Conservation (phyloP, 2,329 filamentous ascomycete species). For the Alternaria arborescens region DNA sequence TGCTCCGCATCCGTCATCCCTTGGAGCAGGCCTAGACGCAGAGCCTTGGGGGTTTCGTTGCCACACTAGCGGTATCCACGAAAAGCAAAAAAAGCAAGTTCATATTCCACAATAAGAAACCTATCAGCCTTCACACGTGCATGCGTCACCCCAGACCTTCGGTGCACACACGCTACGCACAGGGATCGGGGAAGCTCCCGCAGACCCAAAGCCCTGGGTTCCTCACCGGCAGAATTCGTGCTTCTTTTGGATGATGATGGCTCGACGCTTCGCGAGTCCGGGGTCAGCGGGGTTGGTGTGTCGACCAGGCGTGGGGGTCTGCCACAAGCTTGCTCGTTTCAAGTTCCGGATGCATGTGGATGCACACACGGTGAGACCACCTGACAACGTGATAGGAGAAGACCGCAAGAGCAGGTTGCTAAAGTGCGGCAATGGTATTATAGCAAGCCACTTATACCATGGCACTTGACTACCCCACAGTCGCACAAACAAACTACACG, state of each 20-base stretch:
- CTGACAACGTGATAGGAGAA: constrained; percentile 15
- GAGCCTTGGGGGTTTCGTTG: constrained; percentile 5
- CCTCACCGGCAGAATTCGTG: constrained; percentile 25
- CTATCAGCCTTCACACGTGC: constrained; percentile 22
- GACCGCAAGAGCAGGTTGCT: background rate
- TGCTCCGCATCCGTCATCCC: constrained; percentile 18
- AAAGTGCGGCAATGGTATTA: constrained; percentile 5
- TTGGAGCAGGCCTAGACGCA: constrained; percentile 15
- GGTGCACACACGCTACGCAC: constrained; percentile 20
- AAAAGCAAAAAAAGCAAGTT: constrained; percentile 27
- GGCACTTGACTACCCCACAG: constrained; percentile 4
- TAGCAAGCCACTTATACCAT: constrained; percentile 15
- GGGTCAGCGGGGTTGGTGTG: constrained; percentile 24
- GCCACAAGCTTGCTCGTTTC: constrained; percentile 20
- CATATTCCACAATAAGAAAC: constrained; percentile 13
- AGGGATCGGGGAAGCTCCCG: constrained; percentile 33
- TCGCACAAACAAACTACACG: constrained; percentile 10
- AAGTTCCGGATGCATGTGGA: constrained; percentile 5
- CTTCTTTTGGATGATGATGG: constrained; percentile 22
- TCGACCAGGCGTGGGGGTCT: constrained; percentile 23
- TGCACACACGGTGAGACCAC: constrained; percentile 7
- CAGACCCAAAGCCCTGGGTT: constrained; percentile 34
- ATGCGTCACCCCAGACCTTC: constrained; percentile 18
- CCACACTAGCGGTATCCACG: constrained; percentile 28
- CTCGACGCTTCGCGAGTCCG: constrained; percentile 20